Percentiles rank a stretch among this genome's conserved stretches.
These are phyloP conservation scores for Rosa lucieae DNA, from an alignment of 306 rosid species.

Conservation along the genomic window DNA sequence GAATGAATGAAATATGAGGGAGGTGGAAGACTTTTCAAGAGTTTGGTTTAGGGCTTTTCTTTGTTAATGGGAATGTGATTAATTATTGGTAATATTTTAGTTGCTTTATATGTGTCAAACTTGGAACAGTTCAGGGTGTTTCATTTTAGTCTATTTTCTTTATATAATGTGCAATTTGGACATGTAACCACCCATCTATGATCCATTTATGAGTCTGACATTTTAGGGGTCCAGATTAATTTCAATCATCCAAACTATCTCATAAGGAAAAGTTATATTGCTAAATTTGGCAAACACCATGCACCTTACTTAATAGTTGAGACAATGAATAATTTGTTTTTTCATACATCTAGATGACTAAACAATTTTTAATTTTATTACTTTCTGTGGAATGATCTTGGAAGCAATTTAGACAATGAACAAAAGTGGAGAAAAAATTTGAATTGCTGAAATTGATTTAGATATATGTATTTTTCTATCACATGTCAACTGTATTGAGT, in stretches of 20 bases:
- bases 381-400: too few species aligned
- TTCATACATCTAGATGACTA: neutral
- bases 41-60: slow-evolving; percentile 20
- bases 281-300: neutral
- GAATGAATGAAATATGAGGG: neutral
- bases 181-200: neutral
- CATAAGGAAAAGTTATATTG: neutral
- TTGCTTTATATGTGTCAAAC: neutral
- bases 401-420: too few species aligned
- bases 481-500: too few species aligned
- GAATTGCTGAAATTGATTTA: too few species aligned
- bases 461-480: too few species aligned
- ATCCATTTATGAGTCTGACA: neutral
- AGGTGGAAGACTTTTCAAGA: slow-evolving; percentile 1
- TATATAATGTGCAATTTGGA: neutral
- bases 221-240: neutral
- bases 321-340: neutral
- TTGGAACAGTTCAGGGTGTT: neutral
- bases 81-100: neutral
- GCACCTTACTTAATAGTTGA: neutral
- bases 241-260: neutral
- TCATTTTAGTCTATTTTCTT: neutral
- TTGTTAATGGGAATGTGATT: neutral
- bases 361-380: too few species aligned
- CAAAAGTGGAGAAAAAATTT: too few species aligned